Percentiles rank a stretch among this genome's conserved stretches.
Evolutionary conservation across 2,329 filamentous ascomycete genomes (phyloP).

Genomic region (Blastomyces percursus): DNA sequence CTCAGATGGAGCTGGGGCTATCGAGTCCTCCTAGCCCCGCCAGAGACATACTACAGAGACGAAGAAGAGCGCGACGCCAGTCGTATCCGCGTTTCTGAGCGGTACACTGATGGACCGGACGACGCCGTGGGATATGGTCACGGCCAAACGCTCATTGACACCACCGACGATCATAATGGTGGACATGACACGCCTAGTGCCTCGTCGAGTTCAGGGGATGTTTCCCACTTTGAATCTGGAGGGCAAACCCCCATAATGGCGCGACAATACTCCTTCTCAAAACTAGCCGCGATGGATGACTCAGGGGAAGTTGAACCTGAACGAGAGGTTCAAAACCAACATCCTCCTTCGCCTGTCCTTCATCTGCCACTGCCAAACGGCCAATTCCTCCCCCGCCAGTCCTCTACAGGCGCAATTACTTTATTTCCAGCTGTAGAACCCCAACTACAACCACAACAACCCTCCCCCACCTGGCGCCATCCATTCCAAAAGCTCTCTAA

Average conservation of each 20-base stretch:
- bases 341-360: not conserved
- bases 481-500: not conserved
- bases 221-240: slow-evolving; percentile 26
- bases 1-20: slow-evolving; percentile 98
- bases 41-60: slow-evolving; percentile 44
- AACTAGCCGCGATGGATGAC: slow-evolving; percentile 18
- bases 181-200: slow-evolving; percentile 11
- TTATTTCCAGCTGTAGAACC: slow-evolving; percentile 38
- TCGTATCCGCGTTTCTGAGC: slow-evolving; percentile 22
- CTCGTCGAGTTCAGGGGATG: slow-evolving; percentile 8
- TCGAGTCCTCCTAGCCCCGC: slow-evolving; percentile 81
- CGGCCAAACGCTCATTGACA: slow-evolving; percentile 18
- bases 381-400: slow-evolving; percentile 29
- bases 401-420: slow-evolving; percentile 45
- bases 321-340: not conserved
- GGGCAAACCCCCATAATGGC: slow-evolving; percentile 31
- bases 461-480: not conserved
- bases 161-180: not conserved
- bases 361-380: slow-evolving; percentile 6
- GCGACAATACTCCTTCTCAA: slow-evolving; percentile 27
- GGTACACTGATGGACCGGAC: slow-evolving; percentile 31
- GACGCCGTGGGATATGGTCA: slow-evolving; percentile 21
- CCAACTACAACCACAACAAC: not conserved
- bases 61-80: slow-evolving; percentile 24
- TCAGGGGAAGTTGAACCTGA: slow-evolving; percentile 15